Conservation (phyloP, 2,329 filamentous ascomycete species). For the Aspergillus sp. region DNA sequence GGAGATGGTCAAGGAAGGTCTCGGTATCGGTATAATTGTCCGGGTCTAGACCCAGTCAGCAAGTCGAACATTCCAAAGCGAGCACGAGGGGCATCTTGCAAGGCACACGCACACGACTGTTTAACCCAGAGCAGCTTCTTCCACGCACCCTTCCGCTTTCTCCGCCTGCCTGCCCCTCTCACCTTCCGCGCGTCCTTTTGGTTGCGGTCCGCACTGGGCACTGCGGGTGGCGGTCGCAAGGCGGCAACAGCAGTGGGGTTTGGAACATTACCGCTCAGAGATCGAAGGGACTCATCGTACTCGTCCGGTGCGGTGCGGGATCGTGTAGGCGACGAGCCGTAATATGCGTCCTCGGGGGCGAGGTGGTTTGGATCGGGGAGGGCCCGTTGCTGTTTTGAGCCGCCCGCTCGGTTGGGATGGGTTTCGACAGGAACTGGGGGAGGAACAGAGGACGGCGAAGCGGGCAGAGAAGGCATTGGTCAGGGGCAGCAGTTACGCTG, state of each 20-base stretch:
- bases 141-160: slow-evolving; percentile 66
- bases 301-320: slow-evolving; percentile 31
- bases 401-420: slow-evolving; percentile 34
- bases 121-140: slow-evolving; percentile 98
- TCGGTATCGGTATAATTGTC: slow-evolving; percentile 98
- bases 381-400: slow-evolving; percentile 27
- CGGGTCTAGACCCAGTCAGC: slow-evolving; percentile 52
- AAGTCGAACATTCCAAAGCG: neutral
- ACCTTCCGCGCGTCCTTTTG: slow-evolving; percentile 40
- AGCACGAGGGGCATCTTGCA: neutral
- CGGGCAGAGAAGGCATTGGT: slow-evolving; percentile 26
- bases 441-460: slow-evolving; percentile 29
- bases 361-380: slow-evolving; percentile 58
- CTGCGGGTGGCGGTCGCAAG: slow-evolving; percentile 31
- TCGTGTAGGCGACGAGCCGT: slow-evolving; percentile 52
- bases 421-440: slow-evolving; percentile 39
- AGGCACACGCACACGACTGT: slow-evolving; percentile 62
- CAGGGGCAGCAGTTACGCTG: slow-evolving; percentile 17
- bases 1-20: slow-evolving; percentile 91
- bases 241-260: slow-evolving; percentile 33
- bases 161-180: slow-evolving; percentile 54
- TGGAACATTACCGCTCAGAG: slow-evolving; percentile 33
- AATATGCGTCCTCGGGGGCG: slow-evolving; percentile 76
- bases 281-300: slow-evolving; percentile 26
- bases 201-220: slow-evolving; percentile 23